These are phyloP conservation scores for Dendrobium huoshanense DNA, from an alignment of 106 monocot species.

Conservation along the genomic window DNA sequence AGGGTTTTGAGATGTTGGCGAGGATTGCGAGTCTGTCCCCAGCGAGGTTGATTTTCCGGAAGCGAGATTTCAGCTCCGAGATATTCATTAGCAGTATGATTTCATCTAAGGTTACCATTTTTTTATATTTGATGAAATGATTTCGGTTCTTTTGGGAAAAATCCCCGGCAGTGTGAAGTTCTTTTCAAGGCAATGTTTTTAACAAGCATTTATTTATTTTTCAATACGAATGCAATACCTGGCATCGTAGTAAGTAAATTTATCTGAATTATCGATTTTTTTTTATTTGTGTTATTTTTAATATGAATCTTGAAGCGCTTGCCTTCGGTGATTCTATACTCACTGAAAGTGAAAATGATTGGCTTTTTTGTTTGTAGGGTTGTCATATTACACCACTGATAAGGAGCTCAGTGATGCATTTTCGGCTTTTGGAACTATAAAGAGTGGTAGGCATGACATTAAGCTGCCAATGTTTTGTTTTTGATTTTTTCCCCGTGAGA, in stretches of 20 bases:
- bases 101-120: neutral
- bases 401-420: conserved; percentile 19
- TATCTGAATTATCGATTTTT: too few relatives aligned
- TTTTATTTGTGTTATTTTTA: neutral
- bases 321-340: neutral
- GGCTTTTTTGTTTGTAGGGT: conserved; percentile 6
- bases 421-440: conserved; percentile 17
- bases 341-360: neutral
- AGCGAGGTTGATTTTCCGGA: neutral
- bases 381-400: conserved; percentile 34
- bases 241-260: neutral
- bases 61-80: conserved; percentile 23
- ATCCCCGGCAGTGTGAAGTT: neutral
- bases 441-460: conserved; percentile 20
- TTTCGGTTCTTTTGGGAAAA: neutral
- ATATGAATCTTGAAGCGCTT: neutral
- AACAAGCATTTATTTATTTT: neutral
- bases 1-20: conserved; percentile 8
- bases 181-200: neutral
- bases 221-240: neutral
- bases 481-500: neutral
- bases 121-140: neutral
- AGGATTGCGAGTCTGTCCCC: neutral
- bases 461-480: neutral
- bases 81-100: conserved; percentile 27